Evolutionary conservation across 139 green algal genomes (phyloP).

Genomic region (Micractinium conductrix): DNA sequence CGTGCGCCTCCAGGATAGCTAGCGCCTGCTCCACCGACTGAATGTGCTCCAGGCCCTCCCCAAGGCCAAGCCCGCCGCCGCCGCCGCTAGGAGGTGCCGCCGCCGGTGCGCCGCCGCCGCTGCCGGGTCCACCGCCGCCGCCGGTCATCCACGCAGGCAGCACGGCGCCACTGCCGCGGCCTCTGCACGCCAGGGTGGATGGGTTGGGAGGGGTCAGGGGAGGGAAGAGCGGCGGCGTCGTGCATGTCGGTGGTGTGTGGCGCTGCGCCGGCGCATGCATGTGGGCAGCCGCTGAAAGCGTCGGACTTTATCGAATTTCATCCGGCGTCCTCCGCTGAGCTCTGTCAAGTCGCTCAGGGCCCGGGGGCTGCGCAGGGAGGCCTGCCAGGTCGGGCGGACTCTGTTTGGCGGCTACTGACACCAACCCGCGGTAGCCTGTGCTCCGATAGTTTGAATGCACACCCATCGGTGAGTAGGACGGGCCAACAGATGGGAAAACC

Average conservation of each 20-base stretch:
- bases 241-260: background rate
- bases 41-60: background rate
- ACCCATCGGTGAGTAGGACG: background rate
- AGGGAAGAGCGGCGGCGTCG: too few species aligned
- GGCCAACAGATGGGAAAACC: too few species aligned
- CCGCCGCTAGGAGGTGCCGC: background rate
- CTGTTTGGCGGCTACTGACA: too few species aligned
- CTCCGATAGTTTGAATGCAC: too few species aligned
- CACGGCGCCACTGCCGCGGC: conserved; percentile 11
- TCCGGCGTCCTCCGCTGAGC: too few species aligned
- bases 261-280: too few species aligned
- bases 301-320: too few species aligned
- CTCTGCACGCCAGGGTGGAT: background rate
- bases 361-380: too few species aligned
- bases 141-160: conserved; percentile 33
- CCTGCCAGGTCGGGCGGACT: too few species aligned
- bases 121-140: background rate
- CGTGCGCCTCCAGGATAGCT: conserved; percentile 19
- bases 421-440: background rate
- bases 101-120: background rate
- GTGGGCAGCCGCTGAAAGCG: too few species aligned
- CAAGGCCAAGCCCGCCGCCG: background rate
- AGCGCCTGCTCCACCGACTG: conserved; percentile 14
- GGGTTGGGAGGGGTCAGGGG: background rate
- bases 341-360: too few species aligned